Evolutionary conservation across 2,329 filamentous ascomycete species (phyloP).

Genomic region (Aspergillus sp.): DNA sequence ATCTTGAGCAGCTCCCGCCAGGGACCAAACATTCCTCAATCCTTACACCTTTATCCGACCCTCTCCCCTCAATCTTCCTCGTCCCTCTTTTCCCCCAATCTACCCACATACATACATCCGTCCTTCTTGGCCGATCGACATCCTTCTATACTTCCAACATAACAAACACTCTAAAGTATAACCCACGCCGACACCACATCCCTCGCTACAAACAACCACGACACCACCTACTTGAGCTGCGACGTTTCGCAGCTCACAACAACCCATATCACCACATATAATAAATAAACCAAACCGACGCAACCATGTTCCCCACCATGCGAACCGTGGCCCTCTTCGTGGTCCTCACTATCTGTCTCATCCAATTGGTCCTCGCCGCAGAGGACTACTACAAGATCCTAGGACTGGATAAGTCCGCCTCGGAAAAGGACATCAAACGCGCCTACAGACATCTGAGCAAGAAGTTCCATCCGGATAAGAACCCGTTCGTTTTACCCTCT

Average conservation of each 20-base stretch:
- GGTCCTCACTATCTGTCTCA: conserved; percentile 37
- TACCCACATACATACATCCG: too few relatives aligned
- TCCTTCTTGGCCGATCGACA: neutral
- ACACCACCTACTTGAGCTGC: neutral
- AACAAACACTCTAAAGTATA: neutral
- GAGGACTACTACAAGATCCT: conserved; percentile 67
- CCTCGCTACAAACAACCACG: neutral
- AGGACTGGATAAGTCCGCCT: conserved; percentile 74
- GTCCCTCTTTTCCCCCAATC: neutral
- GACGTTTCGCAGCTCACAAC: neutral
- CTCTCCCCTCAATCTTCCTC: neutral
- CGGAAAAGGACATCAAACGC: conserved; percentile 86
- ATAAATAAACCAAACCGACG: neutral
- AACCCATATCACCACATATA: neutral
- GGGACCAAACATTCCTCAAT: neutral
- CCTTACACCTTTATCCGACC: neutral
- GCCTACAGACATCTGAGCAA: conserved; percentile 91
- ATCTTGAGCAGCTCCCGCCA: conserved; percentile 14
- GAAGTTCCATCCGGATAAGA: conserved; percentile 97
- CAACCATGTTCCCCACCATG: conserved; percentile 29
- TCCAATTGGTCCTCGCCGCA: conserved; percentile 43
- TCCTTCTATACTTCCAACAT: neutral
- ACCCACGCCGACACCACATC: neutral
- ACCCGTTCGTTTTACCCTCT: conserved; percentile 65
- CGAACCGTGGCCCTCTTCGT: conserved; percentile 35